Percentiles rank a stretch among this genome's conserved stretches.
Evolutionary conservation across 331 rosid genomes (phyloP).

Genomic region (Stylosanthes scabra): DNA sequence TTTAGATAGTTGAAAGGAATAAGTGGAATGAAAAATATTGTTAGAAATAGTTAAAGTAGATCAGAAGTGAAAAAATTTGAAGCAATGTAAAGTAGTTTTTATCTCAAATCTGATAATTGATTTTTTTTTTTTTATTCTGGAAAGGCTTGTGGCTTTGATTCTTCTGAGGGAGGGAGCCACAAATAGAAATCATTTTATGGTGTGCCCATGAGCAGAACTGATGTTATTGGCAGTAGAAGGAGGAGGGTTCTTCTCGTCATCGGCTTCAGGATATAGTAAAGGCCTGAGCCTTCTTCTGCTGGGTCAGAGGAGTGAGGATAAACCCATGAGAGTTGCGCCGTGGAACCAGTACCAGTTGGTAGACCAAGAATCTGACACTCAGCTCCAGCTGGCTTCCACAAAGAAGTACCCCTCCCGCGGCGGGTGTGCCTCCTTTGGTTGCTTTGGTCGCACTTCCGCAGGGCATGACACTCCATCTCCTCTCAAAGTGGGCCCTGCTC

Average conservation of each 20-base stretch:
- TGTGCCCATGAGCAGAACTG: slow-evolving; percentile 91
- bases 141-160: slow-evolving; percentile 53
- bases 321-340: slow-evolving; percentile 99
- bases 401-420: slow-evolving; percentile 87
- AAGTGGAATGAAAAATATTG: slow-evolving; percentile 22
- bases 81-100: slow-evolving; percentile 32
- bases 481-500: slow-evolving; percentile 92
- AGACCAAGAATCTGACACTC: slow-evolving; percentile 88
- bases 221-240: slow-evolving; percentile 99
- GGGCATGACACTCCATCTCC: slow-evolving; percentile 80
- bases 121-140: slow-evolving; percentile 39
- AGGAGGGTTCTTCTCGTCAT: slow-evolving; percentile 98
- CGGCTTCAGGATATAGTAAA: slow-evolving; percentile 95
- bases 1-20: slow-evolving; percentile 15
- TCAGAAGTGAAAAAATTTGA: slow-evolving; percentile 15
- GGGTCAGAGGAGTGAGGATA: slow-evolving; percentile 91
- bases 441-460: slow-evolving; percentile 96
- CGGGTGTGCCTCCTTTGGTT: slow-evolving; percentile 95
- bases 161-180: slow-evolving; percentile 49
- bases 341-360: slow-evolving; percentile 99
- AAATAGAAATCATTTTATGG: slow-evolving; percentile 49
- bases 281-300: slow-evolving; percentile 94
- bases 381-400: slow-evolving; percentile 98
- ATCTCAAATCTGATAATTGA: slow-evolving; percentile 25
- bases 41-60: background rate